Evolutionary conservation across 202 grass and related monocot genomes (phyloP).

Genomic region (Elaeis oleifera): DNA sequence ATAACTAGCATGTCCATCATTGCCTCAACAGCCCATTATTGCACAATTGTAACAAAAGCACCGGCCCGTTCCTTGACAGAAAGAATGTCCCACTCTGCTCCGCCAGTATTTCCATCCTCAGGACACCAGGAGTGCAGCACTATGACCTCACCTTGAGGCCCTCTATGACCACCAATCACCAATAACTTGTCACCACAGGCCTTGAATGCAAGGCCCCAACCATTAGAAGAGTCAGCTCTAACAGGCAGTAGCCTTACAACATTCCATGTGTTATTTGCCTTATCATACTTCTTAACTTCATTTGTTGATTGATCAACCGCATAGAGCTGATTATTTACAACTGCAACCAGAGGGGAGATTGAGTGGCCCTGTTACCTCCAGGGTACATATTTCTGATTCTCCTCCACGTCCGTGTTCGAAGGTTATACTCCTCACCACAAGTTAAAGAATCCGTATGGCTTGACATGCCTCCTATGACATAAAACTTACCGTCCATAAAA

Average conservation of each 20-base stretch:
- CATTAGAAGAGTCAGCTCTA: constrained; percentile 66
- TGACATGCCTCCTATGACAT: constrained; percentile 77
- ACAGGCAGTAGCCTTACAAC: constrained; percentile 67
- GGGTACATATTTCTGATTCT: constrained; percentile 70
- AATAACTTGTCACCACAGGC: constrained; percentile 70
- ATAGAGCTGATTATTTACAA: constrained; percentile 93
- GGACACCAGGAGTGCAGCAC: constrained; percentile 72
- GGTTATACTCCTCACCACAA: constrained; percentile 77
- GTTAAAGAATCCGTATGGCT: constrained; percentile 51
- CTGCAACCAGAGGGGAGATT: constrained; percentile 71
- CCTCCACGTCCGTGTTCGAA: constrained; percentile 67
- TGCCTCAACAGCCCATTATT: constrained; percentile 86
- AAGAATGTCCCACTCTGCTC: constrained; percentile 63
- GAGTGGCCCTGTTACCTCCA: constrained; percentile 57
- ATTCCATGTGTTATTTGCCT: constrained; percentile 71
- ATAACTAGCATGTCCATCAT: not conserved
- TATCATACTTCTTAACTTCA: constrained; percentile 83
- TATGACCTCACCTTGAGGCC: constrained; percentile 47
- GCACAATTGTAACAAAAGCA: constrained; percentile 76
- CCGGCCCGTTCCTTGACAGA: constrained; percentile 52
- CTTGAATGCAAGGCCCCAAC: constrained; percentile 83
- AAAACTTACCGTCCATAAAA: constrained; percentile 91
- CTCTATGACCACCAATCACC: constrained; percentile 57
- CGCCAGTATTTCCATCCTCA: constrained; percentile 30
- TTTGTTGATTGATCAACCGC: constrained; percentile 58